Evolutionary conservation across 2,329 filamentous ascomycete species (phyloP).

Genomic region (Colletotrichum agaves): DNA sequence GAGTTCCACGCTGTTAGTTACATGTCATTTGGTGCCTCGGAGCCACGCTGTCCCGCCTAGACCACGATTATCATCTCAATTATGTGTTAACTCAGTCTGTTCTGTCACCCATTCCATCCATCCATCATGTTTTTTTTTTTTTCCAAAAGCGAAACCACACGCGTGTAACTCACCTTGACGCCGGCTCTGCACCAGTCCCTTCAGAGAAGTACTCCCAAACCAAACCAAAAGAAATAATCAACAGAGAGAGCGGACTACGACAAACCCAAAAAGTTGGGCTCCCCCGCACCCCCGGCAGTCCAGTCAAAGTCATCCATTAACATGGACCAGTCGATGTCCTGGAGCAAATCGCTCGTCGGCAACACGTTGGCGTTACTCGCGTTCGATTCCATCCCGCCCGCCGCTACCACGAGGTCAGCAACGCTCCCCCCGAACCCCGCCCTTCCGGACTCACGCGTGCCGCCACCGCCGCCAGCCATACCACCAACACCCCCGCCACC

Average conservation of each 20-base stretch:
- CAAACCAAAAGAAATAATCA: background rate
- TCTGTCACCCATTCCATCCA: no score
- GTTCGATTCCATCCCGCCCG: conserved; percentile 5
- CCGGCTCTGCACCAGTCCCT: background rate
- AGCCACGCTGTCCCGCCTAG: no score
- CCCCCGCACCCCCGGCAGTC: conserved; percentile 41
- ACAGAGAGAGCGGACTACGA: background rate
- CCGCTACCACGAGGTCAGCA: conserved; percentile 33
- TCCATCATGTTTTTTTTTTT: no score
- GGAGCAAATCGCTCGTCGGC: conserved; percentile 47
- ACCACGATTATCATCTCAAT: no score
- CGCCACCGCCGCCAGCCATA: background rate
- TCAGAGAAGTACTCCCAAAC: background rate
- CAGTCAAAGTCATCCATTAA: conserved; percentile 63
- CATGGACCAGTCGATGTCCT: conserved; percentile 61
- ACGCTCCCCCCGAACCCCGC: conserved; percentile 19
- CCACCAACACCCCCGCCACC: background rate
- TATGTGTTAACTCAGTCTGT: no score
- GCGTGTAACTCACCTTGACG: background rate
- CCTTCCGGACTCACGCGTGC: conserved; percentile 30
- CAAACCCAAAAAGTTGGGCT: conserved; percentile 34
- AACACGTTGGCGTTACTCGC: conserved; percentile 12
- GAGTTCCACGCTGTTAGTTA: no score
- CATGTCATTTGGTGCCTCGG: no score
- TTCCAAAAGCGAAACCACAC: no score